Evolutionary conservation across 495 filamentous ascomycete species (phyloP).

Genomic region (Neurospora tetrasperma): DNA sequence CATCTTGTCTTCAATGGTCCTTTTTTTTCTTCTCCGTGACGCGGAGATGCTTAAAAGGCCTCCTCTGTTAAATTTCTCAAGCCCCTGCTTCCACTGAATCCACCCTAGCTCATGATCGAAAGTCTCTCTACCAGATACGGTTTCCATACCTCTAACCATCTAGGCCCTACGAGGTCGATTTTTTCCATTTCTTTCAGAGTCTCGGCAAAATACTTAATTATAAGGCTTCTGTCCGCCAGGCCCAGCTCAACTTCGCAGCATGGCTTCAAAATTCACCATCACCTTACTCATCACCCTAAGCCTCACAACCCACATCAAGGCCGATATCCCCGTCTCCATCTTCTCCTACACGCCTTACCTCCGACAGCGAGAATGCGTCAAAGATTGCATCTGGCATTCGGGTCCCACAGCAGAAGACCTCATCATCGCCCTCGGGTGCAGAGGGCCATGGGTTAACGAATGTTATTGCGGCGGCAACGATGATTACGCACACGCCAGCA

Average conservation of each 20-base stretch:
- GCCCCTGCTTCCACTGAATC: background rate
- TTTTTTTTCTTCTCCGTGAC: background rate
- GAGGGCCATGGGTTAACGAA: constrained; percentile 1
- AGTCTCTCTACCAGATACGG: background rate
- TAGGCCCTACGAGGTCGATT: background rate
- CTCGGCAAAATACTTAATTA: too few species aligned
- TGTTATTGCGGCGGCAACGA: constrained; percentile 4
- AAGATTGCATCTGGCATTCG: constrained; percentile 7
- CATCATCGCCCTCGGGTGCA: constrained; percentile 3
- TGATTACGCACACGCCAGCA: background rate
- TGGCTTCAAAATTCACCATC: background rate
- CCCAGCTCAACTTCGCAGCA: background rate
- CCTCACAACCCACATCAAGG: background rate
- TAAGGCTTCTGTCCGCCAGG: too few species aligned
- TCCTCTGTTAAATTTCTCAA: background rate
- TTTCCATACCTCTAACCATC: background rate
- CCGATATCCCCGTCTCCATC: background rate
- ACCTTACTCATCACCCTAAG: background rate
- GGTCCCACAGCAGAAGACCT: background rate
- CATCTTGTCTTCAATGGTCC: background rate
- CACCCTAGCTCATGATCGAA: background rate
- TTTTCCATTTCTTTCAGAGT: too few species aligned
- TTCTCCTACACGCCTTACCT: constrained; percentile 1
- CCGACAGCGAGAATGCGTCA: constrained; percentile 5
- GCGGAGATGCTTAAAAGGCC: background rate